Evolutionary conservation across 495 filamentous ascomycete genomes (phyloP).

Genomic region (Penicillium diatomitis): DNA sequence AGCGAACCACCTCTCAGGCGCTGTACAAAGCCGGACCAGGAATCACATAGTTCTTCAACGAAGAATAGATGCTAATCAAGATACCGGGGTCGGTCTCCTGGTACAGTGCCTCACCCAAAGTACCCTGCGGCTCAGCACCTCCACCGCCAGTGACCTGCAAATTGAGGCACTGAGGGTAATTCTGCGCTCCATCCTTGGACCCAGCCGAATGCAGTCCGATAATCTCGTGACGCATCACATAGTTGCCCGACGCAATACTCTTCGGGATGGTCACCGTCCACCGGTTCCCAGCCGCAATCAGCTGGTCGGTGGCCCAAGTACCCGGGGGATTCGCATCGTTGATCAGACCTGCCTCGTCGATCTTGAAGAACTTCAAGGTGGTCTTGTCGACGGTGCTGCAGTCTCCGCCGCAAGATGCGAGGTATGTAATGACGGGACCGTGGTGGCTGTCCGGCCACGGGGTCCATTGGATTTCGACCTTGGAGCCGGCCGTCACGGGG

Average conservation of each 20-base stretch:
- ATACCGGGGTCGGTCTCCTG: constrained; percentile 49
- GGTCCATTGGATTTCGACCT: constrained; percentile 53
- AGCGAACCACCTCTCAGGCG: not conserved
- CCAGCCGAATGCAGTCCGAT: constrained; percentile 59
- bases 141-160: constrained; percentile 56
- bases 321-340: constrained; percentile 38
- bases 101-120: constrained; percentile 50
- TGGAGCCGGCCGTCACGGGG: constrained; percentile 42
- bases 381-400: constrained; percentile 56
- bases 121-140: constrained; percentile 43
- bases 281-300: constrained; percentile 53
- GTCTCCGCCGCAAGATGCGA: constrained; percentile 60
- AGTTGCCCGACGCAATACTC: constrained; percentile 54
- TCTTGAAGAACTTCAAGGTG: constrained; percentile 65
- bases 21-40: constrained; percentile 41
- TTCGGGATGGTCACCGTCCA: constrained; percentile 58
- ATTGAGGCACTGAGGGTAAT: constrained; percentile 70
- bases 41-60: constrained; percentile 36
- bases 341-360: constrained; percentile 50
- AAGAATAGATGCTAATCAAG: constrained; percentile 49
- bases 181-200: constrained; percentile 52
- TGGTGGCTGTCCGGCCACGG: constrained; percentile 58
- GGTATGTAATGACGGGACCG: constrained; percentile 65
- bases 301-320: constrained; percentile 53
- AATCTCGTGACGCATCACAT: constrained; percentile 70